Percentiles rank a stretch among this genome's conserved stretches.
Conservation (phyloP, 495 filamentous ascomycete species). For the Aeminium ludgeri region DNA sequence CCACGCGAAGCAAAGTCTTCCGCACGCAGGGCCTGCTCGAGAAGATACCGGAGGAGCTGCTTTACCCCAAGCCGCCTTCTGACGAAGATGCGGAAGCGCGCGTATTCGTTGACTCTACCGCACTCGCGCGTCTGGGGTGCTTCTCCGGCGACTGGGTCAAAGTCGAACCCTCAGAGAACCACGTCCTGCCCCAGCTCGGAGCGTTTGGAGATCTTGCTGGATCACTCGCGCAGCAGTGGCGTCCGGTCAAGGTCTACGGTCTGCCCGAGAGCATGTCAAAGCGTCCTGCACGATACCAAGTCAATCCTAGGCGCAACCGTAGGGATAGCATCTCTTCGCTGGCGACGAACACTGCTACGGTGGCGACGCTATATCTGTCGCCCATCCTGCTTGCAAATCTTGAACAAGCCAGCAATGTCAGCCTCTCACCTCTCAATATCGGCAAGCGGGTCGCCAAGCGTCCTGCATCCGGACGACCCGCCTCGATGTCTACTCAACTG, state of each 20-base stretch:
- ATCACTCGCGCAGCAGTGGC: conserved; percentile 40
- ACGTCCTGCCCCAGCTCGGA: conserved; percentile 30
- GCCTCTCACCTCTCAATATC: conserved; percentile 17
- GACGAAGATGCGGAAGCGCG: conserved; percentile 81
- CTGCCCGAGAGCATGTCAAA: conserved; percentile 46
- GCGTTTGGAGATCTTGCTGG: conserved; percentile 27
- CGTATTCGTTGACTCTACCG: conserved; percentile 72
- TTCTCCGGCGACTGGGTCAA: conserved; percentile 98
- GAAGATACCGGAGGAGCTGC: conserved; percentile 54
- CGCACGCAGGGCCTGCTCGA: conserved; percentile 60
- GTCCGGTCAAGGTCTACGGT: conserved; percentile 73
- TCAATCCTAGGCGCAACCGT: conserved; percentile 30
- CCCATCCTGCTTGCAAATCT: conserved; percentile 77
- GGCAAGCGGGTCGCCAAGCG: conserved; percentile 10
- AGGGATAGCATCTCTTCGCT: conserved; percentile 37
- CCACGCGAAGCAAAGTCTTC: conserved; percentile 45
- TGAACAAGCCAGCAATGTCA: conserved; percentile 52
- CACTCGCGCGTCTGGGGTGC: conserved; percentile 73
- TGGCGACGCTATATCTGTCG: conserved; percentile 49
- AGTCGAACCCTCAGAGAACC: conserved; percentile 54
- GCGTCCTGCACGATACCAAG: conserved; percentile 35
- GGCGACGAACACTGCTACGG: conserved; percentile 28
- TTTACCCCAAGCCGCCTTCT: conserved; percentile 65
- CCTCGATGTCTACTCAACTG: conserved; percentile 45
- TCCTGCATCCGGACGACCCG: conserved; percentile 17